Evolutionary conservation across 805 yeast species (phyloP).

Genomic region (Starmera amethionina): DNA sequence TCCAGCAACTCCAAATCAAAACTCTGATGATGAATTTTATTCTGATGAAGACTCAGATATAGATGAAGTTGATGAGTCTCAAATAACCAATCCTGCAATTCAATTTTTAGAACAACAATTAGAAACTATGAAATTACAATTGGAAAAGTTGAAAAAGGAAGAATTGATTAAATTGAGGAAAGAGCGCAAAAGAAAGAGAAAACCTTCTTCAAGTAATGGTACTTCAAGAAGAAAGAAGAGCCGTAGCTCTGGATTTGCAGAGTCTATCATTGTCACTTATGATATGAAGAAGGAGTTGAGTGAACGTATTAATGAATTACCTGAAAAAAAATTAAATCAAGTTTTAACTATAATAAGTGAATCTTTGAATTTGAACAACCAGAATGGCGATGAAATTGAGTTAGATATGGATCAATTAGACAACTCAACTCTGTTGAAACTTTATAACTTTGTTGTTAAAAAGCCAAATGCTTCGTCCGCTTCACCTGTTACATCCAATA

Average conservation of each 20-base stretch:
- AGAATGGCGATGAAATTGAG: constrained; percentile 86
- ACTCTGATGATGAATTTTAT: constrained; percentile 22
- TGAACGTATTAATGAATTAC: constrained; percentile 68
- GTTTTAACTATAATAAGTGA: constrained; percentile 82
- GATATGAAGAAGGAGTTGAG: constrained; percentile 95
- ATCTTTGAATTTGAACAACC: constrained; percentile 46
- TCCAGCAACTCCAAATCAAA: constrained; percentile 24
- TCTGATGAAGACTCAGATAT: constrained; percentile 40
- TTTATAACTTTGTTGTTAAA: constrained; percentile 74
- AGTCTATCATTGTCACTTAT: constrained; percentile 52
- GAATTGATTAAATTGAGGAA: constrained; percentile 58
- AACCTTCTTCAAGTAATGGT: constrained; percentile 1
- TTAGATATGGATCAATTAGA: constrained; percentile 91
- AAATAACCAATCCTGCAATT: constrained; percentile 81
- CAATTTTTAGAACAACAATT: constrained; percentile 82
- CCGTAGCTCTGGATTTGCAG: constrained; percentile 16
- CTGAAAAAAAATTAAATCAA: constrained; percentile 74
- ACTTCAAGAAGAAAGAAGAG: constrained; percentile 20
- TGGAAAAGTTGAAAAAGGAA: constrained; percentile 71
- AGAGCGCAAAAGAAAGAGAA: constrained; percentile 44
- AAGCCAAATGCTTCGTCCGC: constrained; percentile 14
- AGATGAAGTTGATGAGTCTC: constrained; percentile 48
- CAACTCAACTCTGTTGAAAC: constrained; percentile 67
- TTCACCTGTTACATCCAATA: constrained; percentile 3
- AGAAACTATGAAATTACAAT: constrained; percentile 74